phyloP scores from a whole-genome alignment of 768 basidiomycete genomes.

The Trametes cinnabarina region DNA sequence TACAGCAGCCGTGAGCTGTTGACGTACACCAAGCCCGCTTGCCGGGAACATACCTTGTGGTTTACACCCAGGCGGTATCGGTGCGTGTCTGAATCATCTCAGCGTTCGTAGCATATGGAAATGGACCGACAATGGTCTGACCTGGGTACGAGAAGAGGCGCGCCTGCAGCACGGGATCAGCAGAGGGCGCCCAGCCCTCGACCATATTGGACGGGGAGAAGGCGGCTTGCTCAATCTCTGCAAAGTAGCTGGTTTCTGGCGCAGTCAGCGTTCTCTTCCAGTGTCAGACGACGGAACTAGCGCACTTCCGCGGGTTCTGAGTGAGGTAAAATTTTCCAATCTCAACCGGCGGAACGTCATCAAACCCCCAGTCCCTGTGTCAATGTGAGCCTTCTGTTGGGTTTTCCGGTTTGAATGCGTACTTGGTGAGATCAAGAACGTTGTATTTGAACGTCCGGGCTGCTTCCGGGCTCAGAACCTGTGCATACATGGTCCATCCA shows the following conservation, averaged over 20 bases:
- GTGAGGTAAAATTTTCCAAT: conserved; percentile 39
- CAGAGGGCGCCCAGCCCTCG: conserved; percentile 45
- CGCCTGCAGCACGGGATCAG: conserved; percentile 58
- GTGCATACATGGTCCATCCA: conserved; percentile 57
- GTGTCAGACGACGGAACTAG: neutral
- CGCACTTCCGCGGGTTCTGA: conserved; percentile 36
- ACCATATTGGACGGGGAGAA: conserved; percentile 53
- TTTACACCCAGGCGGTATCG: conserved; percentile 41
- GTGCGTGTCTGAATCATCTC: conserved; percentile 32
- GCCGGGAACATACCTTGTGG: conserved; percentile 25
- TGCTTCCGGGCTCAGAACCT: conserved; percentile 50
- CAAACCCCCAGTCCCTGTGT: conserved; percentile 35
- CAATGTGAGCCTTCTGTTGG: neutral
- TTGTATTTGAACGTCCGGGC: conserved; percentile 52
- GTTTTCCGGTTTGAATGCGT: neutral
- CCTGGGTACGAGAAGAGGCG: conserved; percentile 58
- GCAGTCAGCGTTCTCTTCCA: neutral
- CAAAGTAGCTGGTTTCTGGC: conserved; percentile 28
- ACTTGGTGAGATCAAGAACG: conserved; percentile 51
- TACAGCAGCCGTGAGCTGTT: neutral
- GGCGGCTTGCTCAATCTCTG: conserved; percentile 43
- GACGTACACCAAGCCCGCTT: neutral
- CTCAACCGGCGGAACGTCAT: conserved; percentile 35
- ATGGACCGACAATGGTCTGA: conserved; percentile 14
- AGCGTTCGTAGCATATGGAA: neutral